Evolutionary conservation across 768 basidiomycete species (phyloP).

Genomic region (Lactifluus hygrophoroides): DNA sequence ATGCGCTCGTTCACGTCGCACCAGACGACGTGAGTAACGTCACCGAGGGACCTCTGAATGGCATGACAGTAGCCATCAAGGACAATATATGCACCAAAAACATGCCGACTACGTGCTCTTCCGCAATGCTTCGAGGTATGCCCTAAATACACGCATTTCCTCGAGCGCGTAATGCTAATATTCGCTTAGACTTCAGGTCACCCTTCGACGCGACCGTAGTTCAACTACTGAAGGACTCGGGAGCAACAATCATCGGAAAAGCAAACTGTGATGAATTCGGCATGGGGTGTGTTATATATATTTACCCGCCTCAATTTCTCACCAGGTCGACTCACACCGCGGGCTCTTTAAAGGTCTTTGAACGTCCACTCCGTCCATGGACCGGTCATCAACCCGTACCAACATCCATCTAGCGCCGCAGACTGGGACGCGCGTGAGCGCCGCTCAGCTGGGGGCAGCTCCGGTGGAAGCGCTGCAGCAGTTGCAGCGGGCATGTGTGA

Average conservation of each 20-base stretch:
- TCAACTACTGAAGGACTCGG: slow-evolving; percentile 43
- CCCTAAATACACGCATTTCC: neutral
- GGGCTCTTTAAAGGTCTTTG: slow-evolving; percentile 46
- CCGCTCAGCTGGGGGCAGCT: slow-evolving; percentile 84
- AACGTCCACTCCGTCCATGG: slow-evolving; percentile 70
- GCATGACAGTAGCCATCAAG: slow-evolving; percentile 63
- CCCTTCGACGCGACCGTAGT: slow-evolving; percentile 89
- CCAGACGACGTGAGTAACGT: neutral
- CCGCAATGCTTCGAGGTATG: slow-evolving; percentile 59
- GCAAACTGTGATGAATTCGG: slow-evolving; percentile 98
- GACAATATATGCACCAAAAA: slow-evolving; percentile 73
- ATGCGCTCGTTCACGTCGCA: slow-evolving; percentile 42
- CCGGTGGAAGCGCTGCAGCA: slow-evolving; percentile 91
- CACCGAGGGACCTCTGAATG: slow-evolving; percentile 29
- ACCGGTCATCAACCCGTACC: slow-evolving; percentile 70
- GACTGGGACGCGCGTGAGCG: slow-evolving; percentile 29
- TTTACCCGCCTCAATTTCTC: neutral
- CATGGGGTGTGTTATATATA: slow-evolving; percentile 73
- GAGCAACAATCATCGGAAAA: slow-evolving; percentile 75
- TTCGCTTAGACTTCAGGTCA: slow-evolving; percentile 51
- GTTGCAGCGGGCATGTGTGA: slow-evolving; percentile 79
- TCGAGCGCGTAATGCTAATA: neutral
- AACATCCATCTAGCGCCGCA: slow-evolving; percentile 20
- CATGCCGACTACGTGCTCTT: slow-evolving; percentile 71
- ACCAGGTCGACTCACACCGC: neutral